phyloP scores from a whole-genome alignment of 2,329 filamentous ascomycete genomes.

The Ceratocystiopsis sp. region DNA sequence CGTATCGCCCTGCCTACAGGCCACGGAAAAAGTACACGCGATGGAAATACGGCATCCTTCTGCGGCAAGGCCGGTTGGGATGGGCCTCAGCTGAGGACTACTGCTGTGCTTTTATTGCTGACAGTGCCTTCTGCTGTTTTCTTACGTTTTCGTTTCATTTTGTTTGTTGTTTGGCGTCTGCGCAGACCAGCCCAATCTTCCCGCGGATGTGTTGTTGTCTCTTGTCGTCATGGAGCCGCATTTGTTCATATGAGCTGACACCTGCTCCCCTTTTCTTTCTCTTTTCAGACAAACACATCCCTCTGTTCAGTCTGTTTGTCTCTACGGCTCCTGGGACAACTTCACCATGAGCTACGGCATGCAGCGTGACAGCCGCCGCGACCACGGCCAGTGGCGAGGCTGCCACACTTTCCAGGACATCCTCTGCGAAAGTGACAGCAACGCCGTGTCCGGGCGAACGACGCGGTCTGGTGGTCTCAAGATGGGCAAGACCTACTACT shows the following conservation, averaged over 20 bases:
- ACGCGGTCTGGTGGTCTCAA: constrained; percentile 64
- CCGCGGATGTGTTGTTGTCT: background rate
- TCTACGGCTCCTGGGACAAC: constrained; percentile 93
- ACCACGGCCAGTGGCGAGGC: constrained; percentile 65
- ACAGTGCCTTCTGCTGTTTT: too few species aligned
- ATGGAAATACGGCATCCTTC: too few species aligned
- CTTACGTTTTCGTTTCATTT: background rate
- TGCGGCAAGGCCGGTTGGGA: too few species aligned
- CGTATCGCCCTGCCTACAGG: too few species aligned
- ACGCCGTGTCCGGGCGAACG: constrained; percentile 23
- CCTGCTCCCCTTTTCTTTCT: background rate
- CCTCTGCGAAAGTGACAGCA: constrained; percentile 57
- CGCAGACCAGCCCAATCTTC: too few species aligned
- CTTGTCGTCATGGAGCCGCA: background rate
- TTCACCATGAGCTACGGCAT: constrained; percentile 65
- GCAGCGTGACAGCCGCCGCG: constrained; percentile 61
- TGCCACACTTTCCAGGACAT: constrained; percentile 79
- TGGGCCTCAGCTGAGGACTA: too few species aligned
- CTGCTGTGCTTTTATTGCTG: too few species aligned
- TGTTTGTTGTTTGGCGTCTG: background rate
- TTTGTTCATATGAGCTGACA: constrained; percentile 1
- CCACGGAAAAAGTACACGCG: too few species aligned
- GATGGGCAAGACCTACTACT: constrained; percentile 91
- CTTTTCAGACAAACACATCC: constrained; percentile 37
- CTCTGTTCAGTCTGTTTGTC: constrained; percentile 51